These are phyloP conservation scores for Candida alai DNA, from an alignment of 805 yeast genomes.

Conservation along the genomic window DNA sequence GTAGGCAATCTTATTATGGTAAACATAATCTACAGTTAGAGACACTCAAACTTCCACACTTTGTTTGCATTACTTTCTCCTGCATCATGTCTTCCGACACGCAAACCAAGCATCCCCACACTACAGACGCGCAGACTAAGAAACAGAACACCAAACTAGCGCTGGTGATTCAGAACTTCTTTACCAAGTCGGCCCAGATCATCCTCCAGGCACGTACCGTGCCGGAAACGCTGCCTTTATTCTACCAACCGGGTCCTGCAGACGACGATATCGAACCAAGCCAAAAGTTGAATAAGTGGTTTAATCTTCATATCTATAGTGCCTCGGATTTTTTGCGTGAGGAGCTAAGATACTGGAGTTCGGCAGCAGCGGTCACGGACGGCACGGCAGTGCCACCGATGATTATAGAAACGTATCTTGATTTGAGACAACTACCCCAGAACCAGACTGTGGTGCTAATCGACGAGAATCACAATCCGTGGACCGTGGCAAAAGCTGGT, in stretches of 20 bases:
- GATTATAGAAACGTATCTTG: slow-evolving; percentile 79
- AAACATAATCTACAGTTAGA: too few species aligned
- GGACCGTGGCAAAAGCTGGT: slow-evolving; percentile 56
- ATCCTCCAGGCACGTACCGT: slow-evolving; percentile 45
- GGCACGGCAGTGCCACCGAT: slow-evolving; percentile 63
- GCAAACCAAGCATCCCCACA: background rate
- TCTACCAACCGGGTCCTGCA: background rate
- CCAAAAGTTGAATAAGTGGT: slow-evolving; percentile 55
- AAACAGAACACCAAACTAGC: slow-evolving; percentile 33
- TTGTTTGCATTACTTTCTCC: background rate
- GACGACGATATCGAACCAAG: slow-evolving; percentile 12
- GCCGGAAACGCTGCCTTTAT: slow-evolving; percentile 16
- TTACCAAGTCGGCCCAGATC: slow-evolving; percentile 57
- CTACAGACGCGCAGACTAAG: slow-evolving; percentile 16
- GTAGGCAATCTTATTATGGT: too few species aligned
- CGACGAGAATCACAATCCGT: slow-evolving; percentile 50
- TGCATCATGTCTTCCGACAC: slow-evolving; percentile 2
- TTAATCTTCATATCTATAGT: slow-evolving; percentile 46
- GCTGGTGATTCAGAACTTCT: slow-evolving; percentile 45
- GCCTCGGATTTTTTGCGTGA: slow-evolving; percentile 40
- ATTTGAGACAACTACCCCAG: slow-evolving; percentile 52
- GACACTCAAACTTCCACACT: background rate
- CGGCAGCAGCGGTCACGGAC: background rate
- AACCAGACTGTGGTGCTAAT: slow-evolving; percentile 57
- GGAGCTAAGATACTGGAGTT: slow-evolving; percentile 63